Evolutionary conservation across 169 alveolate genomes (phyloP), one percentile per base, ranked within the genome.

Genomic region (Plasmodium fragile): DNA sequence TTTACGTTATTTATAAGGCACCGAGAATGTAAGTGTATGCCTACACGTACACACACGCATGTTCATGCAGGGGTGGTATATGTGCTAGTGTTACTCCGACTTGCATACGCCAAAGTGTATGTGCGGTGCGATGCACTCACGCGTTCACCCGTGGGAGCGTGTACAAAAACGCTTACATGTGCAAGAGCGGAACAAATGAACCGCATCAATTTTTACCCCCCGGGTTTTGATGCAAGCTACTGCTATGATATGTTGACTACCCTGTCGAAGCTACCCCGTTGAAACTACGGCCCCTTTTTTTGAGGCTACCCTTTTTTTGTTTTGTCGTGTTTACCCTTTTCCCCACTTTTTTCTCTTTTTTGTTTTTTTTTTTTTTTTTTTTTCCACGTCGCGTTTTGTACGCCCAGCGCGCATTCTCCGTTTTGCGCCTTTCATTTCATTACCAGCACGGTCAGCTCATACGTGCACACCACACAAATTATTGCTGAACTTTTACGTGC

Each of bases 1-100:
- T 73, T 73, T 73, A 73, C 34, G 28, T 73, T 73, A 65, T 82
- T 65, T 82, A 16, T 82, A 13, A 49, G 25, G 41, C 32, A 13
- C 36, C n/a, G 45, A 73, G 28, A 73, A 73, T 73, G 18, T 34
- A 11, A 0, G 28, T 30, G 32, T 65, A 22, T 65, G 36, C 75
- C 36, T 65, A 65, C 75, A 65, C 36, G 75, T 65, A 18, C 75
- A 7, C 75, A 65, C 75, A 25, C 36, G 1, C 59, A 49, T 49
- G 36, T 28, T 25, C 75, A 65, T 18, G 75, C 34, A 65, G 41
- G 36, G 30, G 10, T 1, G 34, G 75, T 16, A 0, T 18, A 18
- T 22, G 34, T 2, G n/a, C n/a, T n/a, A n/a, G n/a, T n/a, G n/a
- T 11, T 22, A 22, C 75, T 16, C 34, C 34, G 75, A 59, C 34